A percentile compares a stretch with the other conserved stretches of the same genome.
Evolutionary conservation across 2,329 filamentous ascomycete genomes (phyloP).

Genomic region (Diaporthe capsici): DNA sequence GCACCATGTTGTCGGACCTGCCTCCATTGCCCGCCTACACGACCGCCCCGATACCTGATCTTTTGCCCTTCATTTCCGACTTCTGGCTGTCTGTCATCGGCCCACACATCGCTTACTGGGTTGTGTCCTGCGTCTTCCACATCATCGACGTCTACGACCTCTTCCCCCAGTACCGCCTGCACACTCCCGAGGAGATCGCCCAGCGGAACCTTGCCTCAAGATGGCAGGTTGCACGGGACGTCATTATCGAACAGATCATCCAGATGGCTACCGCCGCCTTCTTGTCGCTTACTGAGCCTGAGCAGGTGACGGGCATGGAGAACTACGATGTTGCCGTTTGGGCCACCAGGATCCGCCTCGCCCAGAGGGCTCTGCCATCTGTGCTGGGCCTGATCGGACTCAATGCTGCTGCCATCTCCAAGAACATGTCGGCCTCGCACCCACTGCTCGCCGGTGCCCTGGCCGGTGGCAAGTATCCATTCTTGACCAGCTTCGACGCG

Average conservation of each 20-base stretch:
- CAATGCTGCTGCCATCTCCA: conserved; percentile 81
- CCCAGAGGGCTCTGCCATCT: conserved; percentile 82
- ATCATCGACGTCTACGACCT: conserved; percentile 86
- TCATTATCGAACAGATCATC: conserved; percentile 91
- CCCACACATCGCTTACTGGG: conserved; percentile 91
- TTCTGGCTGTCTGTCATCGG: conserved; percentile 81
- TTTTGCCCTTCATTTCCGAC: conserved; percentile 86
- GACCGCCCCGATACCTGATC: conserved; percentile 76
- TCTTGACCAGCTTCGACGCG: conserved; percentile 71
- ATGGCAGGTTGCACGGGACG: conserved; percentile 90
- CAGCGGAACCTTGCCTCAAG: conserved; percentile 90
- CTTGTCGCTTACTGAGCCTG: conserved; percentile 79
- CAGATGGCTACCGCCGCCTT: conserved; percentile 81
- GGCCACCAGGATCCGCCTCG: conserved; percentile 85
- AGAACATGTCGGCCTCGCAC: conserved; percentile 79
- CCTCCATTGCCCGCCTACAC: conserved; percentile 90
- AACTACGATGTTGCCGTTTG: conserved; percentile 91
- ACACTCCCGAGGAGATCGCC: conserved; percentile 92
- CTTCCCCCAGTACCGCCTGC: conserved; percentile 91
- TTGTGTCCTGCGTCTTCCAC: conserved; percentile 88
- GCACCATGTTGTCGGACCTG: conserved; percentile 72
- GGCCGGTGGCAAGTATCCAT: conserved; percentile 85
- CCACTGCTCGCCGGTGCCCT: conserved; percentile 82
- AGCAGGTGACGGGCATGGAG: conserved; percentile 82
- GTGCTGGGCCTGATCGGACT: conserved; percentile 81